Evolutionary conservation across 164 flowering plant genomes (phyloP).

Genomic region (Chimonanthus praecox): DNA sequence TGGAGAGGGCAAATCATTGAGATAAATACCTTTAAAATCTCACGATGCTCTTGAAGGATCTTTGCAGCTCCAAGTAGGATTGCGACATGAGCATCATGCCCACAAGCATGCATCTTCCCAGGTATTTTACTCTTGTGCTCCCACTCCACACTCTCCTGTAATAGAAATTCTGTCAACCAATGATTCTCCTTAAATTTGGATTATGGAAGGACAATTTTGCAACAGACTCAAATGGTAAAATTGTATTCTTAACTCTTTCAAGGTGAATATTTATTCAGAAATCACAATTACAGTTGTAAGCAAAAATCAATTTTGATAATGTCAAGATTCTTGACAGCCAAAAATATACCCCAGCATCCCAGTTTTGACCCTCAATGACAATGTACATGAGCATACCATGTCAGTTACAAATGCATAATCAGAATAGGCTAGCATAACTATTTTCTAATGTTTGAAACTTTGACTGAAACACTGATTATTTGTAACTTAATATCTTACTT

Average conservation of each 20-base stretch:
- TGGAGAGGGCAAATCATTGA: background rate
- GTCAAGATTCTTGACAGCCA: background rate
- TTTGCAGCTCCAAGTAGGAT: constrained; percentile 75
- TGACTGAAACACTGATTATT: too few species aligned
- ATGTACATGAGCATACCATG: too few species aligned
- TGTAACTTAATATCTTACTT: too few species aligned
- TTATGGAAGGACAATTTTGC: too few species aligned
- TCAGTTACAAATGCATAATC: too few species aligned
- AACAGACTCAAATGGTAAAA: too few species aligned
- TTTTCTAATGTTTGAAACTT: too few species aligned
- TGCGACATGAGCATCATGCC: constrained; percentile 72
- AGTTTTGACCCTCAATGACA: background rate
- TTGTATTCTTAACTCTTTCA: too few species aligned
- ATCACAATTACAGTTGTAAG: background rate
- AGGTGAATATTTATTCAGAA: too few species aligned
- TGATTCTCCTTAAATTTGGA: too few species aligned
- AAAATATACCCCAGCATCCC: background rate
- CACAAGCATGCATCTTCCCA: constrained; percentile 88
- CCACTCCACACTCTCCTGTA: constrained; percentile 40
- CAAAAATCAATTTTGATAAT: background rate
- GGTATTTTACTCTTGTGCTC: constrained; percentile 62
- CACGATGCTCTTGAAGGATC: constrained; percentile 26
- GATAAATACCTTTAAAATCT: constrained; percentile 14
- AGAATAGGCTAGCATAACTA: too few species aligned
- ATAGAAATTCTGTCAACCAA: background rate